Conservation (phyloP, 306 rosid genomes). For the Malus domestica region DNA sequence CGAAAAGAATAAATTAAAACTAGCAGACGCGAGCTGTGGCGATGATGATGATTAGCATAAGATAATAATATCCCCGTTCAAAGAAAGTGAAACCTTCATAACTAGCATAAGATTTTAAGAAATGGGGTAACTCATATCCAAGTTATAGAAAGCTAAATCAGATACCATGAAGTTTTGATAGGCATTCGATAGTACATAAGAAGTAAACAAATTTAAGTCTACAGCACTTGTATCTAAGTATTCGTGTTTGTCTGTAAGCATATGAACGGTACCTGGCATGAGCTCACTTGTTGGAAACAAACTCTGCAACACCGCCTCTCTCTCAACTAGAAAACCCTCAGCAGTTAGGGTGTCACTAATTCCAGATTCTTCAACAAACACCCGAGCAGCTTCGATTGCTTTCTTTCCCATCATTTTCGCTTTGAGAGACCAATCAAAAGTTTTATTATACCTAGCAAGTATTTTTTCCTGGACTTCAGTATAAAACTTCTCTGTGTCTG, state of each 20-base stretch:
- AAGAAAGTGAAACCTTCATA: not conserved
- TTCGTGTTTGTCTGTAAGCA: not conserved
- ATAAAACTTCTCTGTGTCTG: slow-evolving; percentile 87
- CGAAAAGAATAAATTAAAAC: not conserved
- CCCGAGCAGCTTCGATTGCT: slow-evolving; percentile 82
- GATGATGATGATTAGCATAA: not conserved
- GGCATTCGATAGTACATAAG: not conserved
- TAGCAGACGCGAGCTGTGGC: not conserved
- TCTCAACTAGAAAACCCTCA: slow-evolving; percentile 71
- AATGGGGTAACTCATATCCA: not conserved
- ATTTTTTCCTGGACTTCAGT: slow-evolving; percentile 77
- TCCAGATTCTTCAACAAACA: slow-evolving; percentile 76
- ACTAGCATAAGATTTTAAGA: not conserved
- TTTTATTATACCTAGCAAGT: slow-evolving; percentile 68
- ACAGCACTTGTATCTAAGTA: not conserved
- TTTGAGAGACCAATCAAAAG: slow-evolving; percentile 86
- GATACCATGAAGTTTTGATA: not conserved
- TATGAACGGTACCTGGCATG: slow-evolving; percentile 62
- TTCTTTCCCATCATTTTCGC: slow-evolving; percentile 93
- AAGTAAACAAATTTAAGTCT: not conserved
- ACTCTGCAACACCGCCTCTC: slow-evolving; percentile 60
- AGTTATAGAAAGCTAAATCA: not conserved
- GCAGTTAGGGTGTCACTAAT: slow-evolving; percentile 57
- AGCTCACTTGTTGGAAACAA: slow-evolving; percentile 75
- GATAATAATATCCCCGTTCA: no score